phyloP scores from a whole-genome alignment of 192 early-diverging fungal species.

The Umbelopsis isabellina region DNA sequence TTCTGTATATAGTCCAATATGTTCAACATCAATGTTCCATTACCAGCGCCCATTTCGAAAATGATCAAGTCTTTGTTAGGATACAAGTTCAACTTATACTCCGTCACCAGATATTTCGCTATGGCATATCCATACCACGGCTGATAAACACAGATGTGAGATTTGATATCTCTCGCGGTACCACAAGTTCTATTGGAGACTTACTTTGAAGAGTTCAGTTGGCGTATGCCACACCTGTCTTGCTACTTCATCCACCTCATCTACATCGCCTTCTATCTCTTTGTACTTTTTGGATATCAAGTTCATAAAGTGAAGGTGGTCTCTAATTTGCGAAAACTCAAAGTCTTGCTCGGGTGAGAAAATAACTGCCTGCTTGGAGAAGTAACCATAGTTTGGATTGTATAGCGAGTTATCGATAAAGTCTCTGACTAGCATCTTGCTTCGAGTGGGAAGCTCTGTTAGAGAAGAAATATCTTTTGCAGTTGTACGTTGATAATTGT shows the following conservation, averaged over 20 bases:
- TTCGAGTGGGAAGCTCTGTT: slow-evolving; percentile 52
- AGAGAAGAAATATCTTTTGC: slow-evolving; percentile 46
- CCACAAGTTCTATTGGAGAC: neutral
- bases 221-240: slow-evolving; percentile 99
- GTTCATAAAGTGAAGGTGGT: slow-evolving; percentile 75
- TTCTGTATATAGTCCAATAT: slow-evolving; percentile 87
- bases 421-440: slow-evolving; percentile 80
- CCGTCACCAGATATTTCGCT: slow-evolving; percentile 83
- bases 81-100: slow-evolving; percentile 68
- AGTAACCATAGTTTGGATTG: slow-evolving; percentile 96
- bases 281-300: slow-evolving; percentile 75
- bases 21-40: slow-evolving; percentile 94
- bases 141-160: slow-evolving; percentile 44
- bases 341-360: slow-evolving; percentile 68
- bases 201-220: slow-evolving; percentile 89
- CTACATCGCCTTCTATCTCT: slow-evolving; percentile 77
- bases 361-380: slow-evolving; percentile 90
- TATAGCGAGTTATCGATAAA: slow-evolving; percentile 97
- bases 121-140: slow-evolving; percentile 93
- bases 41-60: slow-evolving; percentile 97
- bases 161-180: neutral
- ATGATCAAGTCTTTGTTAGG: slow-evolving; percentile 75
- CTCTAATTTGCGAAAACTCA: slow-evolving; percentile 65
- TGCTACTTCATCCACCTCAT: slow-evolving; percentile 73
- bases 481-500: slow-evolving; percentile 54